Percentiles rank a stretch among this genome's conserved stretches.
Evolutionary conservation across 2,329 filamentous ascomycete species (phyloP).

Genomic region (Colletotrichum gigasporum): DNA sequence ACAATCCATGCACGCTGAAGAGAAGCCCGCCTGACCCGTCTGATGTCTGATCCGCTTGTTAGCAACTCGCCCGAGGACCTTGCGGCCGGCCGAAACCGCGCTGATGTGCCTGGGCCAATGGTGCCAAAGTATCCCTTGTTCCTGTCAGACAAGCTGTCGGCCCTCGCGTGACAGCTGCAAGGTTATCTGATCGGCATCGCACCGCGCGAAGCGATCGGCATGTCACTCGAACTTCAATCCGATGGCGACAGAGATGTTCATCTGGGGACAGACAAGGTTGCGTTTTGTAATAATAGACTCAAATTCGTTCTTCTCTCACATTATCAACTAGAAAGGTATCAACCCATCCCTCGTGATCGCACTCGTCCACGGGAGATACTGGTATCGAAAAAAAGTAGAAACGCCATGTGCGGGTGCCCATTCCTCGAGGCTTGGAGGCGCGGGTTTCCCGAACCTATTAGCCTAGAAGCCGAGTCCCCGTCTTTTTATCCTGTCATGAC

Average conservation of each 20-base stretch:
- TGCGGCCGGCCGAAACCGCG: conserved; percentile 1
- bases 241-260: too few relatives aligned
- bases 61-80: neutral
- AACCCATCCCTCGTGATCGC: conserved; percentile 27
- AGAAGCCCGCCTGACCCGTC: neutral
- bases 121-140: conserved; percentile 7
- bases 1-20: neutral
- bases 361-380: conserved; percentile 13
- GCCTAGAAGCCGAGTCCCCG: conserved; percentile 23
- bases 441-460: neutral
- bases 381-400: conserved; percentile 28
- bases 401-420: conserved; percentile 27
- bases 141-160: conserved; percentile 13
- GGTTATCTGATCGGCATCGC: conserved; percentile 21
- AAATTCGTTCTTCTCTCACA: conserved; percentile 26
- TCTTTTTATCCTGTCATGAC: conserved; percentile 33
- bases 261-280: neutral
- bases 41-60: neutral
- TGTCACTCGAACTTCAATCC: conserved; percentile 2
- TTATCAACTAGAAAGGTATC: conserved; percentile 31
- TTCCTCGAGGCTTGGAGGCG: conserved; percentile 10
- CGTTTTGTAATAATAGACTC: neutral
- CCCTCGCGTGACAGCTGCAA: conserved; percentile 27
- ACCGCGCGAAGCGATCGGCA: conserved; percentile 18
- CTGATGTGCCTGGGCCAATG: conserved; percentile 8